Evolutionary conservation across 306 rosid species (phyloP).

Genomic region (Corylus americana): DNA sequence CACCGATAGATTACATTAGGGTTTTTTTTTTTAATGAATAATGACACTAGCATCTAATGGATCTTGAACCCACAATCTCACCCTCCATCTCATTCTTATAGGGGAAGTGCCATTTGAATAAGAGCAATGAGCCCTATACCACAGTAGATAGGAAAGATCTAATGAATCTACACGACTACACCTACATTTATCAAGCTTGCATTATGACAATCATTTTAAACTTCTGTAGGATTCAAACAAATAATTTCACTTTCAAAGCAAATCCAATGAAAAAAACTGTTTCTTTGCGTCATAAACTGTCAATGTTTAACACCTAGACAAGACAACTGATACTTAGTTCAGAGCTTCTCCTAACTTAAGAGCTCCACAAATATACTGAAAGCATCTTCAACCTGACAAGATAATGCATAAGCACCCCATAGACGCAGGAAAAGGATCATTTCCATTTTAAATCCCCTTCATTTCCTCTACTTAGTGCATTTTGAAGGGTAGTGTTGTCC

Average conservation of each 20-base stretch:
- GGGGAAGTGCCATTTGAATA: neutral
- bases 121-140: neutral
- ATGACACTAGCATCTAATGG: neutral
- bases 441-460: too few species aligned
- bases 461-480: too few species aligned
- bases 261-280: neutral
- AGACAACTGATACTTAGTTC: neutral
- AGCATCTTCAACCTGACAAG: neutral
- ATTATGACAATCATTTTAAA: neutral
- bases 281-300: neutral
- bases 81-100: neutral
- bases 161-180: neutral
- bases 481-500: too few species aligned
- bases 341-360: neutral
- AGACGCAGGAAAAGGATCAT: neutral
- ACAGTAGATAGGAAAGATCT: neutral
- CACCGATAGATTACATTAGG: neutral
- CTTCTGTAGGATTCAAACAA: neutral
- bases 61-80: neutral
- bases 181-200: neutral
- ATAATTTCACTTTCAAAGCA: neutral
- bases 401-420: neutral
- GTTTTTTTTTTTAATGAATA: neutral
- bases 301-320: neutral
- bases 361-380: neutral